Evolutionary conservation across 2,329 filamentous ascomycete genomes (phyloP).

Genomic region (Venturia nashicola): DNA sequence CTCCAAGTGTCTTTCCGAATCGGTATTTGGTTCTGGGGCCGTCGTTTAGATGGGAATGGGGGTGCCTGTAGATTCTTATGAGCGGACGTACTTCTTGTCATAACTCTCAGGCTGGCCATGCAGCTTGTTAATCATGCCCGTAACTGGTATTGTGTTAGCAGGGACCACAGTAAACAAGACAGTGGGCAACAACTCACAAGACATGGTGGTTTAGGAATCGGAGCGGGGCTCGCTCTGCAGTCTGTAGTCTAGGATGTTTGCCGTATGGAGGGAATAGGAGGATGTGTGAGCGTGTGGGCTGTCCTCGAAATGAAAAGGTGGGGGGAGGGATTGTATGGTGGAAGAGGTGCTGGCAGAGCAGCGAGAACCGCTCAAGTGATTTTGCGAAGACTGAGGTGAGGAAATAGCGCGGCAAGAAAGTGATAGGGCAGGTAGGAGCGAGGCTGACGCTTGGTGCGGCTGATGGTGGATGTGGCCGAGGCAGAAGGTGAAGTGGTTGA

Average conservation of each 20-base stretch:
- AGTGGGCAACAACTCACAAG: not conserved
- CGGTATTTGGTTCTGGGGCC: conserved; percentile 63
- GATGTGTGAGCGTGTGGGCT: not conserved
- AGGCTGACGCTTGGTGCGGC: not conserved
- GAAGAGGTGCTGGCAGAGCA: not conserved
- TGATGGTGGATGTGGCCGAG: not conserved
- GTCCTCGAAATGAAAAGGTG: not conserved
- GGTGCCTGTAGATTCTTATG: conserved; percentile 2
- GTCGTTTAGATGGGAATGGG: conserved; percentile 3
- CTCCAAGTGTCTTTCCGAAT: conserved; percentile 87
- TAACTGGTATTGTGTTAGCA: not conserved
- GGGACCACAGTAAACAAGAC: not conserved
- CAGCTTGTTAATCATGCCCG: conserved; percentile 54
- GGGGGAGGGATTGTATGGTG: not conserved
- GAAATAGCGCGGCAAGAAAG: not conserved
- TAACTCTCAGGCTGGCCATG: conserved; percentile 96
- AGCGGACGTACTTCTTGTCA: conserved; percentile 72
- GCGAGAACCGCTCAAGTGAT: not conserved
- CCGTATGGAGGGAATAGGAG: not conserved
- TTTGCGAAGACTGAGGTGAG: not conserved
- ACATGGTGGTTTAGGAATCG: not conserved
- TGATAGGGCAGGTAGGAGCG: not conserved
- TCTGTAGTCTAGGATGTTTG: not conserved
- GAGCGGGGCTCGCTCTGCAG: not conserved
- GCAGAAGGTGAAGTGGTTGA: not conserved